These are phyloP conservation scores for Lentinula sp. DNA, from an alignment of 768 basidiomycete species.

Conservation along the genomic window DNA sequence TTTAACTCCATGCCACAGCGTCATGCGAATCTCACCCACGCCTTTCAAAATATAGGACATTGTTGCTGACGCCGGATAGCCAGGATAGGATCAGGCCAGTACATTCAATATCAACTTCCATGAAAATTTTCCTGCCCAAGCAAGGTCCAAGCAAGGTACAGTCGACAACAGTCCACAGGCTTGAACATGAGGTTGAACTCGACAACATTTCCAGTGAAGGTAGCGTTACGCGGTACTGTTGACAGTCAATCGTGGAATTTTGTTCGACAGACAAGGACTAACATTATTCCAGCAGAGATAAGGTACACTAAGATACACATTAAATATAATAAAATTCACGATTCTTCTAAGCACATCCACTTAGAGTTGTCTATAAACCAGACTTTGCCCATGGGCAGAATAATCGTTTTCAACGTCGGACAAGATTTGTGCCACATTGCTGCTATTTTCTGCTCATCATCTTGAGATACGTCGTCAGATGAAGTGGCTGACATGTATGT, in stretches of 20 bases:
- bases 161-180: too few relatives aligned
- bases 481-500: conserved; percentile 51
- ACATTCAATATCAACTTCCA: conserved; percentile 19
- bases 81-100: too few relatives aligned
- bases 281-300: too few relatives aligned
- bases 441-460: conserved; percentile 48
- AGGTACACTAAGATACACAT: too few relatives aligned
- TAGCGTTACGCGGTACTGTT: too few relatives aligned
- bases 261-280: background rate
- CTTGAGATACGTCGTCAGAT: conserved; percentile 13
- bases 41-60: conserved; percentile 27
- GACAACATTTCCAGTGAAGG: too few relatives aligned
- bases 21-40: background rate
- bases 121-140: too few relatives aligned
- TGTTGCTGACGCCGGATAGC: conserved; percentile 41
- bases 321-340: too few relatives aligned
- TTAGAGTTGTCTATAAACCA: conserved; percentile 36
- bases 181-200: too few relatives aligned
- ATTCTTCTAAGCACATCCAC: conserved; percentile 5
- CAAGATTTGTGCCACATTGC: conserved; percentile 50
- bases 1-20: conserved; percentile 54
- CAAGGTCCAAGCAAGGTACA: too few relatives aligned
- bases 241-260: conserved; percentile 3
- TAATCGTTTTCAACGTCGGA: conserved; percentile 57
- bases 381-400: conserved; percentile 54